Evolutionary conservation across 116 monocot genomes (phyloP), one percentile per base, ranked within the genome.

Genomic region (Papilionanthe hybrid): DNA sequence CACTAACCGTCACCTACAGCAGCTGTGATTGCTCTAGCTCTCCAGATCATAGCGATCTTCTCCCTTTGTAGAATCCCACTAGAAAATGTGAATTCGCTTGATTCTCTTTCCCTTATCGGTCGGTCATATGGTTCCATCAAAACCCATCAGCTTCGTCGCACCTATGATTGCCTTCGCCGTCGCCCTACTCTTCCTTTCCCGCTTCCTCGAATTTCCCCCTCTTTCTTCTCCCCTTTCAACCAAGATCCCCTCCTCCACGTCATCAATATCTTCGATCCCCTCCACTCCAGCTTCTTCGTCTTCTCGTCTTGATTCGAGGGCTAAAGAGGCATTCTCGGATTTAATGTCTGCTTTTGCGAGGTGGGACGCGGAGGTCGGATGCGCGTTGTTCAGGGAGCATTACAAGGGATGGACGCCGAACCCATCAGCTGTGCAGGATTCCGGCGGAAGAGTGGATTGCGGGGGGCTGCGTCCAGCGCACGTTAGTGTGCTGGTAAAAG

Each of bases 311-410:
- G 7, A 37, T 73, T 44, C 83, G 22, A 81, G 78, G 7, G 30
- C 58, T 47, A 56, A 30, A 17, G 20, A 78, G 13, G 79, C 90
- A 57, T 92, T 94, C 83, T 88, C 89, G 25, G 86, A 90, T n/a
- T 68, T 94, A 77, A 55, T 72, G n/a, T 18, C 79, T n/a, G 89
- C 92, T 41, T 97, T 90, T 83, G 15, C 49, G 5, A 20, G 37
- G 0, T 97, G 97, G 92, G 97, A 97, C 80, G 25, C 78, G 32
- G 78, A 77, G 55, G 83, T 92, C 20, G 94, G 97, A 0, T 97
- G 92, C 86, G 42, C 20, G 17, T 60, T 83, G 11, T 92, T 98
- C 82, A 50, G 82, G 56, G 78, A 77, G 28, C 82, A 75, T 72
- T 79, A 83, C 77, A 42, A 27, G 13, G 47, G 37, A 1, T 85